A percentile compares a stretch with the other conserved stretches of the same genome.
Evolutionary conservation across 2,329 filamentous ascomycete species (phyloP).

Genomic region (Dendrostoma leiphaemia): DNA sequence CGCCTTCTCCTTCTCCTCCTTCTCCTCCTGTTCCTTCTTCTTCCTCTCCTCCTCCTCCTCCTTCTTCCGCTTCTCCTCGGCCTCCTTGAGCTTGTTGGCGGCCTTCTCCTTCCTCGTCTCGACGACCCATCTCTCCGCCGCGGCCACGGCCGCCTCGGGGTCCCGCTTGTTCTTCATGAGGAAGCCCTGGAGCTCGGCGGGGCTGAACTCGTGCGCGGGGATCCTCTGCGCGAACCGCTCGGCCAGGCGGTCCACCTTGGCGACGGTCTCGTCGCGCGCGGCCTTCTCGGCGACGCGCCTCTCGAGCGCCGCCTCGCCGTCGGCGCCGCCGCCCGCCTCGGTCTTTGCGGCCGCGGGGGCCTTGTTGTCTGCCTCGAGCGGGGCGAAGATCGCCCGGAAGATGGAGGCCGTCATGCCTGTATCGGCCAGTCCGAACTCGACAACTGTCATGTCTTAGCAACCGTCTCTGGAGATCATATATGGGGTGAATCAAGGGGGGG

Average conservation of each 20-base stretch:
- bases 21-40: slow-evolving; percentile 30
- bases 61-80: slow-evolving; percentile 38
- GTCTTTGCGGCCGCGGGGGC: slow-evolving; percentile 22
- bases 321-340: slow-evolving; percentile 22
- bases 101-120: slow-evolving; percentile 49
- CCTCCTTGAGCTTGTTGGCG: slow-evolving; percentile 41
- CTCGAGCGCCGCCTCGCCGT: slow-evolving; percentile 29
- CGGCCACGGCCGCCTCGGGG: slow-evolving; percentile 46
- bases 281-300: slow-evolving; percentile 29
- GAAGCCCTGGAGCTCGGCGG: slow-evolving; percentile 59
- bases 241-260: slow-evolving; percentile 45
- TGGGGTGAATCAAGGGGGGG: no score
- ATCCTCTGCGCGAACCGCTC: slow-evolving; percentile 47
- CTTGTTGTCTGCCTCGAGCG: slow-evolving; percentile 48
- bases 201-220: slow-evolving; percentile 56
- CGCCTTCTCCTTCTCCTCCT: slow-evolving; percentile 29
- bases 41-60: slow-evolving; percentile 35
- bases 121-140: slow-evolving; percentile 47
- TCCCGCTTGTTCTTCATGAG: slow-evolving; percentile 55
- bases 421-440: slow-evolving; percentile 56
- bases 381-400: slow-evolving; percentile 58
- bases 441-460: slow-evolving; percentile 60
- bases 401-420: slow-evolving; percentile 50
- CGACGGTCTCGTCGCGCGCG: slow-evolving; percentile 33
- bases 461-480: no score